These are phyloP conservation scores for Stachybotrys elegans DNA, from an alignment of 2,329 filamentous ascomycete genomes.

Conservation along the genomic window DNA sequence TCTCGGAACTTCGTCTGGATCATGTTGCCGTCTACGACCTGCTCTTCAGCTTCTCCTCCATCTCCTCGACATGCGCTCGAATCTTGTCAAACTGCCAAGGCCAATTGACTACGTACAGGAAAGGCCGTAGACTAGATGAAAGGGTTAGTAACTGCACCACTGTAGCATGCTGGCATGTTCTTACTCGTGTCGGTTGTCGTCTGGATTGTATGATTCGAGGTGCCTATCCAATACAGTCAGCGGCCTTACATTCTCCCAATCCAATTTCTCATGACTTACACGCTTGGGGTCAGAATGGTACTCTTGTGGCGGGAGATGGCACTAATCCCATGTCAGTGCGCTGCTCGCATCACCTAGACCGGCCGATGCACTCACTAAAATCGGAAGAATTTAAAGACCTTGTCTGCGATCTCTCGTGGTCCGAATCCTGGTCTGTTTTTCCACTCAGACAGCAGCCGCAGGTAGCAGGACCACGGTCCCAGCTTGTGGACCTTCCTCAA, in stretches of 20 bases:
- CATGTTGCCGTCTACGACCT: no score
- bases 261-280: conserved; percentile 34
- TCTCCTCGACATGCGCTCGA: conserved; percentile 24
- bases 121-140: conserved; percentile 34
- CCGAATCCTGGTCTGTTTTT: conserved; percentile 22
- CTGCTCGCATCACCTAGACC: not conserved
- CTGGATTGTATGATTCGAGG: conserved; percentile 24
- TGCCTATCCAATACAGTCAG: not conserved
- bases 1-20: no score
- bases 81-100: conserved; percentile 39
- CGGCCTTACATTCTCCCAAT: not conserved
- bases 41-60: conserved; percentile 27
- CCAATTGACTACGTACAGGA: conserved; percentile 33
- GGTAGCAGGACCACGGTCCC: conserved; percentile 34
- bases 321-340: not conserved
- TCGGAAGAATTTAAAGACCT: conserved; percentile 35
- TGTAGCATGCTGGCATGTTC: no score
- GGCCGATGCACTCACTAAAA: conserved; percentile 35
- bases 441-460: conserved; percentile 34
- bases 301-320: conserved; percentile 62
- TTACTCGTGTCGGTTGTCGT: conserved; percentile 36
- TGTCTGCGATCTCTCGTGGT: conserved; percentile 34
- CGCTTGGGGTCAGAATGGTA: conserved; percentile 54
- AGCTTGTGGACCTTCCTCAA: conserved; percentile 34
- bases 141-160: no score